Evolutionary conservation across 2,329 filamentous ascomycete species (phyloP).

Genomic region (Trichoderma afroharzianum): DNA sequence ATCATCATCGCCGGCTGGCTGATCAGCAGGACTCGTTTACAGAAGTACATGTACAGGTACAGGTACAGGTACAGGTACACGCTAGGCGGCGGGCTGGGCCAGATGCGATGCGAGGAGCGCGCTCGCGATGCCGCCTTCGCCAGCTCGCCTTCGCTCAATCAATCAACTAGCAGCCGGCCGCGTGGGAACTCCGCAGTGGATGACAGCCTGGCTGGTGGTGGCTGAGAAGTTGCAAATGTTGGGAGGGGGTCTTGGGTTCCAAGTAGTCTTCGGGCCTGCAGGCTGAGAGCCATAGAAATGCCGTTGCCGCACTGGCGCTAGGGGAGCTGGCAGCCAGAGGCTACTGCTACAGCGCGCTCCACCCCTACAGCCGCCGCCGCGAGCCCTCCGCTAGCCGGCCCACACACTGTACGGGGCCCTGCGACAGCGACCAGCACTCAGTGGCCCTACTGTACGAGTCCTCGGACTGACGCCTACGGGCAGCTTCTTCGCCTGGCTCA

Average conservation of each 20-base stretch:
- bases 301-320: slow-evolving; percentile 7
- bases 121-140: neutral
- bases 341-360: slow-evolving; percentile 4
- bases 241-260: neutral
- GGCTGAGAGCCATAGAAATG: neutral
- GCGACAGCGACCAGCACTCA: neutral
- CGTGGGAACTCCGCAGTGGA: slow-evolving; percentile 1
- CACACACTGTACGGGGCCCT: slow-evolving; percentile 14
- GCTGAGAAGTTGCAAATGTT: neutral
- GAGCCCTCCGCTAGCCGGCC: slow-evolving; percentile 10
- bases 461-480: neutral
- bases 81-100: neutral
- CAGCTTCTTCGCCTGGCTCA: slow-evolving; percentile 11
- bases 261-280: neutral
- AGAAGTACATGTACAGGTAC: neutral
- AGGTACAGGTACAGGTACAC: neutral
- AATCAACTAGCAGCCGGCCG: neutral
- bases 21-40: neutral
- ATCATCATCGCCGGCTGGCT: neutral
- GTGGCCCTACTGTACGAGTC: neutral
- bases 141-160: neutral
- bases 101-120: neutral
- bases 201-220: slow-evolving; percentile 8
- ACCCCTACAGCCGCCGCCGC: slow-evolving; percentile 6
- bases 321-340: slow-evolving; percentile 6